Conservation (phyloP, 2,329 filamentous ascomycete species). For the Fusarium coffeatum region DNA sequence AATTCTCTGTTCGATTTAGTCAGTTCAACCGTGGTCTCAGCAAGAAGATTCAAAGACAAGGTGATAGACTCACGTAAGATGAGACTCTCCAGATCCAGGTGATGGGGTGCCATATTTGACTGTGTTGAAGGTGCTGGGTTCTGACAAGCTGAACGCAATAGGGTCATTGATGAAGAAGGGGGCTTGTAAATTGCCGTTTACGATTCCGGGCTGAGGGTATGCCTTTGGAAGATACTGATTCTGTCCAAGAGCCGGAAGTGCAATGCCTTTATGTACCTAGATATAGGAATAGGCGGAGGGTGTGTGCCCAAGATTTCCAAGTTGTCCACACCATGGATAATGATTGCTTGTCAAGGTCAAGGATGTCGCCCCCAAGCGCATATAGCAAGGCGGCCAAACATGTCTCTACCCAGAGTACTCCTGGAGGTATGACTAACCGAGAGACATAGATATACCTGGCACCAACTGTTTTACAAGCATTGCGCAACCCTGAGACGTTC, state of each 20-base stretch:
- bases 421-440: slow-evolving; percentile 15
- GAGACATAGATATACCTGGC: slow-evolving; percentile 1
- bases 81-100: slow-evolving; percentile 26
- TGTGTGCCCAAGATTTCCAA: slow-evolving; percentile 2
- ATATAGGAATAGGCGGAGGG: not conserved
- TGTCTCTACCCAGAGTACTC: slow-evolving; percentile 7
- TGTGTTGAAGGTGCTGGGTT: slow-evolving; percentile 8
- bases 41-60: not conserved
- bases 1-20: slow-evolving; percentile 44
- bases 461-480: slow-evolving; percentile 5
- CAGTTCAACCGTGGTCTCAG: not conserved
- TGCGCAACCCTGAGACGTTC: slow-evolving; percentile 3
- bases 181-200: not conserved
- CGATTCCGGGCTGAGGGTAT: not conserved
- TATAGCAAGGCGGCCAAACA: slow-evolving; percentile 15
- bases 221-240: not conserved
- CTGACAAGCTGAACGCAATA: slow-evolving; percentile 21
- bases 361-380: slow-evolving; percentile 5
- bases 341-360: not conserved
- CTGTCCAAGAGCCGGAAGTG: slow-evolving; percentile 12
- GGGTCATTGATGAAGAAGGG: slow-evolving; percentile 25
- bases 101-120: slow-evolving; percentile 27
- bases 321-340: not conserved
- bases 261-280: slow-evolving; percentile 26
- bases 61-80: slow-evolving; percentile 15